Evolutionary conservation across 2,329 filamentous ascomycete genomes (phyloP).

Genomic region (Trichoderma sp.): DNA sequence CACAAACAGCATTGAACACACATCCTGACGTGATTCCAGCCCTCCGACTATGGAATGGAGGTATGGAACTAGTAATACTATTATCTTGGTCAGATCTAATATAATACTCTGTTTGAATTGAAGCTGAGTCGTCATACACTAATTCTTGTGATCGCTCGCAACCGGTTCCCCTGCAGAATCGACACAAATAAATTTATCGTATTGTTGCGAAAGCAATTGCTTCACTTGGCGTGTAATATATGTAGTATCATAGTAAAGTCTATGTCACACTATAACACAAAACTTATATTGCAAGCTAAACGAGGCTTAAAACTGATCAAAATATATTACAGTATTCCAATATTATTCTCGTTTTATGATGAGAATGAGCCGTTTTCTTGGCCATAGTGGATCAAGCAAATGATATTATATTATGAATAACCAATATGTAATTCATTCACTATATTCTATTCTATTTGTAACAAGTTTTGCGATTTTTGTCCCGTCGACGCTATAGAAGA

Average conservation of each 20-base stretch:
- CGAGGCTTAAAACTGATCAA: neutral
- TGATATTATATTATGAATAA: neutral
- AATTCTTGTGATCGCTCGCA: neutral
- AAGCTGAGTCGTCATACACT: neutral
- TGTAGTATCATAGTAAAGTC: neutral
- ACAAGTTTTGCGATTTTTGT: neutral
- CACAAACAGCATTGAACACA: neutral
- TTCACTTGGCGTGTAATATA: neutral
- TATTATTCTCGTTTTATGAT: neutral
- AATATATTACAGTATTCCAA: neutral
- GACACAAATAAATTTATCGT: neutral
- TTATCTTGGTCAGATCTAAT: neutral
- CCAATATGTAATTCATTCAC: too few relatives aligned
- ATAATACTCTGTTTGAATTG: neutral
- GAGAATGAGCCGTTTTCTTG: neutral
- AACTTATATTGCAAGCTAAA: neutral
- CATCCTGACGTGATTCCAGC: neutral
- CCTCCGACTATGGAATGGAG: neutral
- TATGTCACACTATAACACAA: neutral
- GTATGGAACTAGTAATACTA: neutral
- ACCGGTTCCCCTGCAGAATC: neutral
- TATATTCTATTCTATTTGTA: neutral
- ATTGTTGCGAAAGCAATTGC: neutral
- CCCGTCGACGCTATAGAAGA: neutral
- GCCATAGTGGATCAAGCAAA: neutral